These are phyloP conservation scores for Pilaira anomala DNA, from an alignment of 192 early-diverging fungal genomes.

Conservation along the genomic window DNA sequence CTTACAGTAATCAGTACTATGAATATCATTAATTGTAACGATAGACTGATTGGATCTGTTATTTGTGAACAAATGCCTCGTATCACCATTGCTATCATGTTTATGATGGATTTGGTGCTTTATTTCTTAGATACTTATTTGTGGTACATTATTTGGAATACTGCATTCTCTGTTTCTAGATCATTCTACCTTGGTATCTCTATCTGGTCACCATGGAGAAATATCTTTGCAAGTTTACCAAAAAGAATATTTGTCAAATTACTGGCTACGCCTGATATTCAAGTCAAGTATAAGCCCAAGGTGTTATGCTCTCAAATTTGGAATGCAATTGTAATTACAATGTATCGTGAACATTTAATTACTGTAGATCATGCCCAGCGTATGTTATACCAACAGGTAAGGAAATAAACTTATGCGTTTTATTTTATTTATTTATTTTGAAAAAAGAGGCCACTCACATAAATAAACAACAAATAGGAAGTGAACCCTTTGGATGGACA, in stretches of 20 bases:
- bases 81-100: constrained; percentile 71
- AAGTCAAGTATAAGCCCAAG: constrained; percentile 77
- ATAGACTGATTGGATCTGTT: constrained; percentile 49
- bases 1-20: constrained; percentile 53
- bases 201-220: constrained; percentile 80
- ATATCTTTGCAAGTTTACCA: constrained; percentile 73
- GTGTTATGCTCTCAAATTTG: constrained; percentile 77
- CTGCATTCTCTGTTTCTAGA: constrained; percentile 71
- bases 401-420: neutral
- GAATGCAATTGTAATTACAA: constrained; percentile 82
- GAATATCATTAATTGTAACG: constrained; percentile 54
- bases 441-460: neutral
- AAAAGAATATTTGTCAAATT: constrained; percentile 79
- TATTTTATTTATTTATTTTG: neutral
- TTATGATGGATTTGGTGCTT: constrained; percentile 68
- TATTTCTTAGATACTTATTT: constrained; percentile 86
- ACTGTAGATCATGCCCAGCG: constrained; percentile 72
- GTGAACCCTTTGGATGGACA: constrained; percentile 48
- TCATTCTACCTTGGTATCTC: constrained; percentile 78
- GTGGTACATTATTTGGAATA: constrained; percentile 87
- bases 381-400: constrained; percentile 72
- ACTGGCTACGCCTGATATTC: constrained; percentile 67
- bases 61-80: constrained; percentile 66
- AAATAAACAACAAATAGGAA: constrained; percentile 26
- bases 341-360: constrained; percentile 79